Evolutionary conservation across 768 basidiomycete genomes (phyloP).

Genomic region (Leccinellum albellum): DNA sequence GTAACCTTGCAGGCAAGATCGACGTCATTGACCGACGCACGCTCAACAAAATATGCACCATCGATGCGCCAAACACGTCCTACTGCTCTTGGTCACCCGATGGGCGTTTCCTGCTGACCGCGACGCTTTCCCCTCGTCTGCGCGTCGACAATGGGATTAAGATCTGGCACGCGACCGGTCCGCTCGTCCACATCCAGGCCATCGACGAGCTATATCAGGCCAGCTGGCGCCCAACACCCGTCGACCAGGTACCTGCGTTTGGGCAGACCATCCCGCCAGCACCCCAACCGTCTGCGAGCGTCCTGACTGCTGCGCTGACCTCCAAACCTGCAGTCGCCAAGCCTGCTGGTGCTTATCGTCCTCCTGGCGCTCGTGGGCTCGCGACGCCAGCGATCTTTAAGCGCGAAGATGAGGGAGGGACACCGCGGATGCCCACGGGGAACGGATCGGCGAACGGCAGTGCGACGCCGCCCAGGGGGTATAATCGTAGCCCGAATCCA

Average conservation of each 20-base stretch:
- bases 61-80: slow-evolving; percentile 91
- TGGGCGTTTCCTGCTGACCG: slow-evolving; percentile 89
- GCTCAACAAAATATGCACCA: slow-evolving; percentile 69
- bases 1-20: slow-evolving; percentile 92
- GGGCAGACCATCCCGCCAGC: slow-evolving; percentile 61
- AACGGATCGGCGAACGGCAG: slow-evolving; percentile 40
- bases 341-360: slow-evolving; percentile 85
- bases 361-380: slow-evolving; percentile 88
- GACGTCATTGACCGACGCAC: slow-evolving; percentile 89
- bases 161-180: slow-evolving; percentile 89
- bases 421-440: slow-evolving; percentile 45
- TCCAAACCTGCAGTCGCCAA: slow-evolving; percentile 58
- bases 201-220: slow-evolving; percentile 90
- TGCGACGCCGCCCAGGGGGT: slow-evolving; percentile 60
- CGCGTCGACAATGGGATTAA: slow-evolving; percentile 98
- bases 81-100: slow-evolving; percentile 95
- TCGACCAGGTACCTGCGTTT: slow-evolving; percentile 67
- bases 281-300: slow-evolving; percentile 61
- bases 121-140: slow-evolving; percentile 90
- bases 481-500: slow-evolving; percentile 54
- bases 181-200: slow-evolving; percentile 78
- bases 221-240: slow-evolving; percentile 72
- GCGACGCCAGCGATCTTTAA: slow-evolving; percentile 87
- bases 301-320: slow-evolving; percentile 43
- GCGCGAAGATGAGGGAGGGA: slow-evolving; percentile 86